phyloP scores from a whole-genome alignment of 805 yeast species.

The Maudiozyma turicensis region DNA sequence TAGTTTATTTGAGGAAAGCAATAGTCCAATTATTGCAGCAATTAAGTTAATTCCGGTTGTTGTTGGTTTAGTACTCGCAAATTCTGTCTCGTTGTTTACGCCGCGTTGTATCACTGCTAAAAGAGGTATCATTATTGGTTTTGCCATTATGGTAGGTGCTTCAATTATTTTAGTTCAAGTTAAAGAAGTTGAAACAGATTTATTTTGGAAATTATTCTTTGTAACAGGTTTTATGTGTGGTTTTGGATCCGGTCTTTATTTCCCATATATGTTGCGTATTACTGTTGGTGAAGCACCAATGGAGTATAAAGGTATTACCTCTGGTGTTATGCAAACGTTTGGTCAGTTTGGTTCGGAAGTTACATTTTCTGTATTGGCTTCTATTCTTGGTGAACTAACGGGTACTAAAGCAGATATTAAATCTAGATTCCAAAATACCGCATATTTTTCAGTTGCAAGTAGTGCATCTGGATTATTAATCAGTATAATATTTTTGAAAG shows the following conservation, averaged over 20 bases:
- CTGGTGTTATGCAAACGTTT: constrained; percentile 1
- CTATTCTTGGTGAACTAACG: constrained; percentile 1
- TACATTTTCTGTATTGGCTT: neutral
- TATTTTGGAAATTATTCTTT: neutral
- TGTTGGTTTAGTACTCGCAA: neutral
- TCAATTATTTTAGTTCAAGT: neutral
- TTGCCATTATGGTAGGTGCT: neutral
- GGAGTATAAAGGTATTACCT: neutral
- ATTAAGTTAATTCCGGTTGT: constrained; percentile 1
- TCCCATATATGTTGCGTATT: neutral
- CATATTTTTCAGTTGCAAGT: neutral
- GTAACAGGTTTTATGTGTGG: neutral
- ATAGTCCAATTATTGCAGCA: neutral
- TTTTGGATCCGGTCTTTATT: neutral
- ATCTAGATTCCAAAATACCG: neutral
- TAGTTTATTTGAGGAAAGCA: neutral
- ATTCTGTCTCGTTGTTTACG: neutral
- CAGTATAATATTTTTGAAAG: neutral
- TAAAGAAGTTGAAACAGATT: neutral
- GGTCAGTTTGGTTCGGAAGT: neutral
- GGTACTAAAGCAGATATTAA: neutral
- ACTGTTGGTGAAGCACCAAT: neutral
- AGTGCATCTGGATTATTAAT: neutral
- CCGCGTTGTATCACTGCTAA: neutral
- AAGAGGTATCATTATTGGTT: neutral